A percentile compares a stretch with the other conserved stretches of the same genome.
Conservation (phyloP, 2,329 filamentous ascomycete genomes). For the Phaeosphaeriaceae sp. region DNA sequence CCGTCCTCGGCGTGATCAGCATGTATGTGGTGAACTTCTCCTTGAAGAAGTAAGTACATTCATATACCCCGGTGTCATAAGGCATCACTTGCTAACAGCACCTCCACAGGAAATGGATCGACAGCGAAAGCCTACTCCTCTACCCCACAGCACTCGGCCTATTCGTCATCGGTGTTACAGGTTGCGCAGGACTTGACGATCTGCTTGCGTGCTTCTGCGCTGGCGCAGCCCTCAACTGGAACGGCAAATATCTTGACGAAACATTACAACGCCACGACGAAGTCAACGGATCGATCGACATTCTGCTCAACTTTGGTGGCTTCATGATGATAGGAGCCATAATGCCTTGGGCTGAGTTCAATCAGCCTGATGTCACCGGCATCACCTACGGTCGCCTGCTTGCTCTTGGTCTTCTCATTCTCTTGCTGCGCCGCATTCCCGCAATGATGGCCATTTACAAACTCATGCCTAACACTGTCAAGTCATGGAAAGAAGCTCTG, state of each 20-base stretch:
- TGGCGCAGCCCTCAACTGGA: slow-evolving; percentile 67
- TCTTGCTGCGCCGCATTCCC: slow-evolving; percentile 65
- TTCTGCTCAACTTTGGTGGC: slow-evolving; percentile 65
- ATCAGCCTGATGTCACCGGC: slow-evolving; percentile 60
- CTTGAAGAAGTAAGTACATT: slow-evolving; percentile 31
- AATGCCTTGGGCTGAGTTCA: slow-evolving; percentile 64
- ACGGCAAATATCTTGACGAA: slow-evolving; percentile 65
- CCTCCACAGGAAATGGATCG: slow-evolving; percentile 54
- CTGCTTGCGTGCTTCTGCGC: slow-evolving; percentile 68
- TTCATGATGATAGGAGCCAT: slow-evolving; percentile 67
- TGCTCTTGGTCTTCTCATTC: slow-evolving; percentile 59
- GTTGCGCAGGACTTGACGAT: slow-evolving; percentile 63
- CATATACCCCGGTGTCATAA: neutral
- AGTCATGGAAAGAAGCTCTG: slow-evolving; percentile 64
- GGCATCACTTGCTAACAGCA: neutral
- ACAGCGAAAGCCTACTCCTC: slow-evolving; percentile 61
- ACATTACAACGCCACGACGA: slow-evolving; percentile 65
- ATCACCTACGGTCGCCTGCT: slow-evolving; percentile 61
- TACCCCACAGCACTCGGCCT: slow-evolving; percentile 57
- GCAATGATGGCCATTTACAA: slow-evolving; percentile 63
- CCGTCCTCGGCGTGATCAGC: slow-evolving; percentile 57
- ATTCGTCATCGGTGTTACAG: slow-evolving; percentile 65
- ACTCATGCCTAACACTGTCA: slow-evolving; percentile 60
- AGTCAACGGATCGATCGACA: slow-evolving; percentile 65
- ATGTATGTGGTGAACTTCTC: slow-evolving; percentile 56